A percentile compares a stretch with the other conserved stretches of the same genome.
Conservation (phyloP, 331 rosid genomes). For the Phaseolus coccineus region DNA sequence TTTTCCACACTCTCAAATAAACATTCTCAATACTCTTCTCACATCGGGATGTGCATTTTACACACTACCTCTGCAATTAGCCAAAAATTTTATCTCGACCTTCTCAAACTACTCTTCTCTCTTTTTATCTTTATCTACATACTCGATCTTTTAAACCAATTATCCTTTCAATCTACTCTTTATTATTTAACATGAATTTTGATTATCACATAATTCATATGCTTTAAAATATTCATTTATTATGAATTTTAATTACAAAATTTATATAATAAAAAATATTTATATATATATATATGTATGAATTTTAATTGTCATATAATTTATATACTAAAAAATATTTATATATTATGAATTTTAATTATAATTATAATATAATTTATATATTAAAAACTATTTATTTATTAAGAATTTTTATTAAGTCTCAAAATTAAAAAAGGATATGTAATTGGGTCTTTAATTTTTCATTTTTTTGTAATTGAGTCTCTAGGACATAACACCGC, state of each 20-base stretch:
- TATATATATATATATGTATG: too few relatives aligned
- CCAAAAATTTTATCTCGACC: neutral
- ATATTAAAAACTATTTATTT: too few relatives aligned
- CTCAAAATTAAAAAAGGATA: neutral
- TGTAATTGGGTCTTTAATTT: neutral
- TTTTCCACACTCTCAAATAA: neutral
- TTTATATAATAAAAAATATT: too few relatives aligned
- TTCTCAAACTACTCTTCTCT: neutral
- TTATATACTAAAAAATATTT: too few relatives aligned
- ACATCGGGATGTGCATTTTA: neutral
- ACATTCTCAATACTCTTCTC: neutral
- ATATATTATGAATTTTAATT: too few relatives aligned
- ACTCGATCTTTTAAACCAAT: neutral
- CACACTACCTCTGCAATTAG: neutral
- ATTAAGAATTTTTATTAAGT: neutral
- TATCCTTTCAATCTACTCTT: neutral
- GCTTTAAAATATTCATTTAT: too few relatives aligned
- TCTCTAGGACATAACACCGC: neutral
- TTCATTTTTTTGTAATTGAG: too few relatives aligned
- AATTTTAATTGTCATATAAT: too few relatives aligned
- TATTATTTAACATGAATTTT: neutral
- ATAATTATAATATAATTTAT: too few relatives aligned
- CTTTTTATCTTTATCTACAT: neutral
- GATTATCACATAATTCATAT: too few relatives aligned
- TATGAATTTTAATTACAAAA: too few relatives aligned